Evolutionary conservation across 495 filamentous ascomycete genomes (phyloP).

Genomic region (Aspergillus cavernicola): DNA sequence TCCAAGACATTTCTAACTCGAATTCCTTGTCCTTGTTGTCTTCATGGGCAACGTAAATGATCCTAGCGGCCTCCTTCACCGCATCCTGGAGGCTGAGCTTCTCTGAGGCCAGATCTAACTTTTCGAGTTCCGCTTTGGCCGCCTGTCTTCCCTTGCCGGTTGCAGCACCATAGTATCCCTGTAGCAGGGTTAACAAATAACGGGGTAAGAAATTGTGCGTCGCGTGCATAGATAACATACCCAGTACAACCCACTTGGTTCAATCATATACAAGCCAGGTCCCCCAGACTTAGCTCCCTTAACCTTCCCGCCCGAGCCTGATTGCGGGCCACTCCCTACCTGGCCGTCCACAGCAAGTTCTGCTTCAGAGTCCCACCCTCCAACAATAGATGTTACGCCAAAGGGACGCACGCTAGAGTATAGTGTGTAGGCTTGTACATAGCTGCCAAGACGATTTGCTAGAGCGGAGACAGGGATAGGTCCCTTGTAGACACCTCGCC

Average conservation of each 20-base stretch:
- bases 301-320: conserved; percentile 76
- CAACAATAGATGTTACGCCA: conserved; percentile 91
- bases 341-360: conserved; percentile 80
- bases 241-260: conserved; percentile 96
- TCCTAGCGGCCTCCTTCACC: conserved; percentile 92
- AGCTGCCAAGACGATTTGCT: conserved; percentile 85
- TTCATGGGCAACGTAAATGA: conserved; percentile 95
- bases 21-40: conserved; percentile 99
- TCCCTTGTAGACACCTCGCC: conserved; percentile 85
- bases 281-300: conserved; percentile 75
- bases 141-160: conserved; percentile 95
- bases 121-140: conserved; percentile 96
- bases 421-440: conserved; percentile 94
- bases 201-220: neutral
- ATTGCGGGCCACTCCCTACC: conserved; percentile 73
- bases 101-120: conserved; percentile 78
- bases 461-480: conserved; percentile 85
- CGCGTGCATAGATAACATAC: conserved; percentile 36
- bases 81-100: conserved; percentile 77
- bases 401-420: conserved; percentile 96
- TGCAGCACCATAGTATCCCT: conserved; percentile 96
- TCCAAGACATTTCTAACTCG: conserved; percentile 98
- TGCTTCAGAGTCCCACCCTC: conserved; percentile 83
- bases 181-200: conserved; percentile 13
- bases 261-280: conserved; percentile 95